phyloP scores from a whole-genome alignment of 257 asterid species.

The Nicotiana otophora region DNA sequence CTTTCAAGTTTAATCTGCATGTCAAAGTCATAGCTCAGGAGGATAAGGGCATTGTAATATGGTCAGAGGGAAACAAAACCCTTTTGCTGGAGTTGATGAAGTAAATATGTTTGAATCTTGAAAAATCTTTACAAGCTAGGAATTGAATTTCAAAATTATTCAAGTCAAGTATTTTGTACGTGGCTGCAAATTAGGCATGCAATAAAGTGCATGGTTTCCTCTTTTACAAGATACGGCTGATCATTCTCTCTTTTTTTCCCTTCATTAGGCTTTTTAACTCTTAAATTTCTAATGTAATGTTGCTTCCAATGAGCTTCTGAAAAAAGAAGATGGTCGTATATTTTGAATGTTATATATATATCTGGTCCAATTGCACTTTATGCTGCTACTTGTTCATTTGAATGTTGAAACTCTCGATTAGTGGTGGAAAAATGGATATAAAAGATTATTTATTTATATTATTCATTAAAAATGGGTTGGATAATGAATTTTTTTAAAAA shows the following conservation, averaged over 20 bases:
- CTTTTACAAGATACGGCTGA: neutral
- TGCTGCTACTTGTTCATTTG: neutral
- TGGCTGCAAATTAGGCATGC: neutral
- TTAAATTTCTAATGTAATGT: neutral
- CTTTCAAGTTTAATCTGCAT: neutral
- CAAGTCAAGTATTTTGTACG: slow-evolving; percentile 8
- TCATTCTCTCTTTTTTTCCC: neutral
- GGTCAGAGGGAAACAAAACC: neutral
- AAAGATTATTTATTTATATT: no score
- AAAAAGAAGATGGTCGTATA: neutral
- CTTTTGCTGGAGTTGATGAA: neutral
- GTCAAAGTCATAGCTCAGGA: neutral
- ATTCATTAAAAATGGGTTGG: no score
- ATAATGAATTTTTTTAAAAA: no score
- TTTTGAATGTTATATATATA: neutral
- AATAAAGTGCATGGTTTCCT: neutral
- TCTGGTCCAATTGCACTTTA: neutral
- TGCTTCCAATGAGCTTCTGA: slow-evolving; percentile 1
- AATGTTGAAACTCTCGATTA: neutral
- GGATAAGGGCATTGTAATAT: neutral
- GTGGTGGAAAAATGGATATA: no score
- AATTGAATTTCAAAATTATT: slow-evolving; percentile 2
- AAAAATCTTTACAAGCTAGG: neutral
- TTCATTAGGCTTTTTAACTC: neutral
- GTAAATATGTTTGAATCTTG: slow-evolving; percentile 23